Base-by-base conservation (phyloP, 306 rosid genomes). In the Pyrus bretschneideri region DNA sequence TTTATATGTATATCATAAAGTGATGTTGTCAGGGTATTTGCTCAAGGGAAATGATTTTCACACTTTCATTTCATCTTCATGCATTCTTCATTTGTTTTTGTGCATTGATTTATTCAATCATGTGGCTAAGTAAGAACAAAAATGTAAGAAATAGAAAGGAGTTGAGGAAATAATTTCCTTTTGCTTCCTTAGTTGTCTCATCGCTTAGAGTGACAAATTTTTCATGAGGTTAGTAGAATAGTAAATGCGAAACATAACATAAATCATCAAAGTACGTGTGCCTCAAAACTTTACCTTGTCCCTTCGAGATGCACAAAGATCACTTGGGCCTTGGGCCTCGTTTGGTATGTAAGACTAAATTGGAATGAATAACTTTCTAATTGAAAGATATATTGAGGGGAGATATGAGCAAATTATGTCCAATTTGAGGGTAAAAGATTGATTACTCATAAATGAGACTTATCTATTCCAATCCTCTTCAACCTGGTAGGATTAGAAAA, bases 371-470 rank as follows among this genome's bases (percentile, higher is more conserved):
- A 40, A 40, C 1, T 40, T 12, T 40, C 45, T 9, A 40, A 40
- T 40, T 40, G 0, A 9, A 0, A 40, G 1, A 2, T 0, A 40
- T 0, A 3, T 9, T 40, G 12, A 40, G 0, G 45, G 12, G 12
- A 40, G 11, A 40, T 0, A 40, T 40, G 12, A 40, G 12, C 0
- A 40, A 40, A 40, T 40, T 40, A 40, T 40, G 45, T 40, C 3
- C 9, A 35, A 35, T 35, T 7, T 35, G 42, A 40, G 12, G 45
- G 6, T 40, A 9, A 10, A 40, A 40, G 1, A 40, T 40, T 9
- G 45, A 40, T 40, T 40, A 40, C 12, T 40, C 3, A 2, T 40
- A 3, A 35, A 35, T 3, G 45, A 40, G 12, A 40, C 12, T 9
- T 40, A 9, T 40, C 3, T 10, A 40, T 40, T 40, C 12, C 45